Conservation (phyloP, 805 yeast genomes). For the Sugiyamaella smithiae region DNA sequence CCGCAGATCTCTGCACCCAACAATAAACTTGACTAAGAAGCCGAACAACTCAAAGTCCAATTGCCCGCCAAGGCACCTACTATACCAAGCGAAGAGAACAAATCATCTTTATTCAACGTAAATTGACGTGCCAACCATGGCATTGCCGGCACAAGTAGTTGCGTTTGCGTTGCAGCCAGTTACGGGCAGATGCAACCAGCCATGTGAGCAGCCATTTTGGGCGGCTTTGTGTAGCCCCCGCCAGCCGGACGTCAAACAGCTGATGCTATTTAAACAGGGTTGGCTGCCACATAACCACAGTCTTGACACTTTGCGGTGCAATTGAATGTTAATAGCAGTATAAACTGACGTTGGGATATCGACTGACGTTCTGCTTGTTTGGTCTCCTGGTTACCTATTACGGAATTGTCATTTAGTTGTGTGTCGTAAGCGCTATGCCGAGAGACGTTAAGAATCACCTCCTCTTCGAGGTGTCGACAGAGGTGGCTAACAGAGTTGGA, state of each 20-base stretch:
- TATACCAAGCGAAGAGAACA: too few species aligned
- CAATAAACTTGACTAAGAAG: too few species aligned
- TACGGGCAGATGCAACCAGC: constrained; percentile 5
- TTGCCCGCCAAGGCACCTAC: too few species aligned
- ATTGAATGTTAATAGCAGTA: too few species aligned
- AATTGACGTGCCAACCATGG: too few species aligned
- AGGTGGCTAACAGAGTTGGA: constrained; percentile 96
- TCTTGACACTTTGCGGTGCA: constrained; percentile 4
- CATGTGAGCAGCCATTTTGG: constrained; percentile 4
- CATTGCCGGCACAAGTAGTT: too few species aligned
- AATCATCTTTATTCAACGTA: too few species aligned
- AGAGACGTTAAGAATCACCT: constrained; percentile 86
- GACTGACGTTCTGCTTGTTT: too few species aligned
- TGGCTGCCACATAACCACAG: background rate
- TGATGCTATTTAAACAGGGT: constrained; percentile 2
- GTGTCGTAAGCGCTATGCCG: constrained; percentile 34
- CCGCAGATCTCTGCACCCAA: too few species aligned
- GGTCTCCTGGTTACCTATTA: too few species aligned
- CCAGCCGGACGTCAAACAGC: background rate
- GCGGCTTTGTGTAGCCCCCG: constrained; percentile 4
- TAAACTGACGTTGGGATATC: too few species aligned
- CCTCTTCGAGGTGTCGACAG: constrained; percentile 92
- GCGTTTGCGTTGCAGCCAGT: background rate
- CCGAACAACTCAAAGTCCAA: too few species aligned
- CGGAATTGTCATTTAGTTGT: background rate